Percentiles rank a stretch among this genome's conserved stretches.
Evolutionary conservation across 768 basidiomycete genomes (phyloP).

Genomic region (Clavaria fumosa): DNA sequence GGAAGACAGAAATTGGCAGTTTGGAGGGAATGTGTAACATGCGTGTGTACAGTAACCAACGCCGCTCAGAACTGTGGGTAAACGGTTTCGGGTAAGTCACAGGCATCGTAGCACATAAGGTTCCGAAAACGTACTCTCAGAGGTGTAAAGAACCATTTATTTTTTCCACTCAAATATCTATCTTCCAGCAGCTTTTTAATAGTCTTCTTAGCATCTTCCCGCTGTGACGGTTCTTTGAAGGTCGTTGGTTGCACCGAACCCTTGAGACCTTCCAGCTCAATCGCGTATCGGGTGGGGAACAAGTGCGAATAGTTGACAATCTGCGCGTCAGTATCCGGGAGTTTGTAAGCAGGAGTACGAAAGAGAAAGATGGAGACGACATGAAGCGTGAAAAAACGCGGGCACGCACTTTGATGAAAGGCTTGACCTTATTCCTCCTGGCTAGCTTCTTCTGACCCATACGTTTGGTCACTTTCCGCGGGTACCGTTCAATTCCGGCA

Average conservation of each 20-base stretch:
- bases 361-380: not conserved
- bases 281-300: slow-evolving; percentile 96
- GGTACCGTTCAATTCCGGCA: slow-evolving; percentile 96
- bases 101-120: not conserved
- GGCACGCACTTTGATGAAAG: slow-evolving; percentile 89
- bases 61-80: slow-evolving; percentile 22
- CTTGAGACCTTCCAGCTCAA: slow-evolving; percentile 93
- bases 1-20: no score
- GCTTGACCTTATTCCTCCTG: slow-evolving; percentile 93
- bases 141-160: slow-evolving; percentile 93
- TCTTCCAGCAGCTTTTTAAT: slow-evolving; percentile 97
- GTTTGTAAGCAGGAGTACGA: slow-evolving; percentile 2
- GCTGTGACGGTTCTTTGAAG: slow-evolving; percentile 94
- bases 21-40: no score
- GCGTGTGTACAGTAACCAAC: no score
- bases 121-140: slow-evolving; percentile 43
- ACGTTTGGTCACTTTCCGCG: slow-evolving; percentile 89
- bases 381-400: not conserved
- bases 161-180: slow-evolving; percentile 84
- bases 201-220: slow-evolving; percentile 88
- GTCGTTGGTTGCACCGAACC: slow-evolving; percentile 71
- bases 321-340: slow-evolving; percentile 30
- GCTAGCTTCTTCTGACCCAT: slow-evolving; percentile 96
- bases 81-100: slow-evolving; percentile 5
- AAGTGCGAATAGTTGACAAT: slow-evolving; percentile 96